Percentiles rank a stretch among this genome's conserved stretches.
Evolutionary conservation across 2,329 filamentous ascomycete species (phyloP).

Genomic region (Colletotrichum sp.): DNA sequence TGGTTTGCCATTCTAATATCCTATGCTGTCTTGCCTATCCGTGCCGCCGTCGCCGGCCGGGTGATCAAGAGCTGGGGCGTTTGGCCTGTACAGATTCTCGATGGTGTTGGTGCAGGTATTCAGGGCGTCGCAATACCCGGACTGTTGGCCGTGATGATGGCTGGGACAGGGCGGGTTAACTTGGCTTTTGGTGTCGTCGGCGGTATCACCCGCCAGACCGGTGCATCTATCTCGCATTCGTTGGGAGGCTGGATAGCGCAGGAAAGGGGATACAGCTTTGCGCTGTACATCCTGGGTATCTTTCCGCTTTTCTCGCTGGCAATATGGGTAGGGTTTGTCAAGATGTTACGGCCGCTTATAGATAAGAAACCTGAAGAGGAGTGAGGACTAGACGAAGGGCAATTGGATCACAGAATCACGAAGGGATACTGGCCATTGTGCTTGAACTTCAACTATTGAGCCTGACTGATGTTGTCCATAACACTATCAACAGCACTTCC

Average conservation of each 20-base stretch:
- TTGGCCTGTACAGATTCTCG: conserved; percentile 13
- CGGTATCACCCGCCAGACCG: conserved; percentile 10
- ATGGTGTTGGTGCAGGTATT: conserved; percentile 10
- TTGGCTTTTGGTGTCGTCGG: conserved; percentile 5
- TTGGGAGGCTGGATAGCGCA: conserved; percentile 10
- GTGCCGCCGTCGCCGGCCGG: conserved; percentile 3
- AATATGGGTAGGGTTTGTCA: neutral
- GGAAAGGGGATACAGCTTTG: conserved; percentile 2
- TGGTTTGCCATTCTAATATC: neutral
- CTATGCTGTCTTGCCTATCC: neutral
- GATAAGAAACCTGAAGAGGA: neutral
- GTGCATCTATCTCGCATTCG: conserved; percentile 4
- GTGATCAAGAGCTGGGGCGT: conserved; percentile 2
- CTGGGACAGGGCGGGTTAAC: conserved; percentile 1
- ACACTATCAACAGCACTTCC: accelerated
- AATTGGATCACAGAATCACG: too few species aligned
- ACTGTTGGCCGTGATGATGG: conserved; percentile 7
- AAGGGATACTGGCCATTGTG: too few species aligned
- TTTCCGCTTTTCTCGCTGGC: conserved; percentile 9
- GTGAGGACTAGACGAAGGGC: neutral
- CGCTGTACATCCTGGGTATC: conserved; percentile 2
- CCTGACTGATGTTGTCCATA: accelerated
- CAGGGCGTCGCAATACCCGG: conserved; percentile 14
- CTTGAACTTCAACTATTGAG: neutral
- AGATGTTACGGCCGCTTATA: neutral